These are phyloP conservation scores for Phytopythium kandeliae DNA, from an alignment of 352 stramenopile species.

Conservation along the genomic window DNA sequence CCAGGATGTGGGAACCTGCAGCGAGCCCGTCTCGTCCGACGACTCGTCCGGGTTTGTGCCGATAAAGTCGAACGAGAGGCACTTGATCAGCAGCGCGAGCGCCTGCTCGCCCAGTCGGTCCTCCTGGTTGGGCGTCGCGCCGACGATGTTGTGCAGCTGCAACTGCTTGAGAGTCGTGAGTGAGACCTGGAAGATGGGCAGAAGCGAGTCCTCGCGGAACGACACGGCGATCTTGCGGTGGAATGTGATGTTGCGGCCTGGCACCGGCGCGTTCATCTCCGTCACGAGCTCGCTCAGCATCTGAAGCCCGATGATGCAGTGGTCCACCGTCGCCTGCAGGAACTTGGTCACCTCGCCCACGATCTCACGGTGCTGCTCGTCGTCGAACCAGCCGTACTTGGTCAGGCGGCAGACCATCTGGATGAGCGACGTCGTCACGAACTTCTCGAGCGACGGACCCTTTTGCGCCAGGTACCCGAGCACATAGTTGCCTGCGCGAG, in stretches of 20 bases:
- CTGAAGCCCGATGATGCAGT: slow-evolving; percentile 97
- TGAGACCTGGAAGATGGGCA: slow-evolving; percentile 95
- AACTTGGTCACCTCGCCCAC: slow-evolving; percentile 98
- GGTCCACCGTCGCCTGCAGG: slow-evolving; percentile 94
- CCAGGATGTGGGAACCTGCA: slow-evolving; percentile 97
- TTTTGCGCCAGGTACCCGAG: slow-evolving; percentile 96
- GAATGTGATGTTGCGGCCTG: slow-evolving; percentile 94
- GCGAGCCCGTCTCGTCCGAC: slow-evolving; percentile 95
- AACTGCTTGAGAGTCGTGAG: slow-evolving; percentile 96
- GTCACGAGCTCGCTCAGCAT: slow-evolving; percentile 98
- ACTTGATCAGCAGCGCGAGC: slow-evolving; percentile 91
- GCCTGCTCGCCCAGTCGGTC: slow-evolving; percentile 91
- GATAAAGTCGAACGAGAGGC: slow-evolving; percentile 99
- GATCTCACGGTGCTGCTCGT: slow-evolving; percentile 95
- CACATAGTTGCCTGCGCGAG: slow-evolving; percentile 92
- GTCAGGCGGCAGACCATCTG: slow-evolving; percentile 97
- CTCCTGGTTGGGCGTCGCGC: slow-evolving; percentile 84
- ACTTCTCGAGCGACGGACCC: slow-evolving; percentile 91
- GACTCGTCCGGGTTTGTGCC: slow-evolving; percentile 98
- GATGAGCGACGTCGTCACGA: slow-evolving; percentile 94
- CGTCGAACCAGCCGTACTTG: slow-evolving; percentile 99
- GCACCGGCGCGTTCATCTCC: slow-evolving; percentile 95
- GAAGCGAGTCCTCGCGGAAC: slow-evolving; percentile 96
- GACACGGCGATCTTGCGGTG: slow-evolving; percentile 97
- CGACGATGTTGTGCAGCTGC: slow-evolving; percentile 86